Evolutionary conservation across 1,284 basidiomycete species (phyloP).

Genomic region (Ganoderma meredithae): DNA sequence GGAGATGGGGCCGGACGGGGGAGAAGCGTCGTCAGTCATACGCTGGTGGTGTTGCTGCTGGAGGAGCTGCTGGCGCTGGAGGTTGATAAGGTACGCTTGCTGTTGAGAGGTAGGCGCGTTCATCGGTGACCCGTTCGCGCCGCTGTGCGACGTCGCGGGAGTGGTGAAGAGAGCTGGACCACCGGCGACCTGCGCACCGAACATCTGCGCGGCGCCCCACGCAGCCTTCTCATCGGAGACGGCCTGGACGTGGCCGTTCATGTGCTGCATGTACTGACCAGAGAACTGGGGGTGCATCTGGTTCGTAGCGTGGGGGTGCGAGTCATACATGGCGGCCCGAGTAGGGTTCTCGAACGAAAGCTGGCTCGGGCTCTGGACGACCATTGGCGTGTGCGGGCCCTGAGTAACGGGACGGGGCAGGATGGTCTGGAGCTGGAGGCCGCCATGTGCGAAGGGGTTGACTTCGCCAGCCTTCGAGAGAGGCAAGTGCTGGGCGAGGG

Average conservation of each 20-base stretch:
- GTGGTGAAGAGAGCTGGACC: slow-evolving; percentile 46
- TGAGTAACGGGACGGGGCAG: slow-evolving; percentile 38
- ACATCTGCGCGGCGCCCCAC: slow-evolving; percentile 40
- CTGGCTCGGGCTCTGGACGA: slow-evolving; percentile 42
- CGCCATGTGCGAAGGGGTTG: slow-evolving; percentile 42
- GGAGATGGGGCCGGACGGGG: slow-evolving; percentile 43
- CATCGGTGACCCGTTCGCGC: slow-evolving; percentile 28
- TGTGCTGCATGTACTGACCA: slow-evolving; percentile 37
- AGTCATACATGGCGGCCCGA: slow-evolving; percentile 45
- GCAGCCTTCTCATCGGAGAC: slow-evolving; percentile 35
- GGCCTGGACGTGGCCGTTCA: slow-evolving; percentile 24
- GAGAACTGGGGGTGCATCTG: slow-evolving; percentile 34
- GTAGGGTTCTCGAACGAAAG: slow-evolving; percentile 48
- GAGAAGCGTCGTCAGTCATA: slow-evolving; percentile 48
- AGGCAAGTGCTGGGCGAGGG: slow-evolving; percentile 30
- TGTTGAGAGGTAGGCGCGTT: slow-evolving; percentile 34
- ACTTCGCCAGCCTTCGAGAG: slow-evolving; percentile 33
- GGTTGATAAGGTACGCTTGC: slow-evolving; percentile 42
- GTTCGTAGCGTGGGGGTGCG: slow-evolving; percentile 32
- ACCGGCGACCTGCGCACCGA: slow-evolving; percentile 40
- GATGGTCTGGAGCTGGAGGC: slow-evolving; percentile 42
- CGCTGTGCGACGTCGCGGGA: slow-evolving; percentile 42
- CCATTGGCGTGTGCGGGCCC: slow-evolving; percentile 40
- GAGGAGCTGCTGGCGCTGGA: slow-evolving; percentile 45
- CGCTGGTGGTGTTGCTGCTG: slow-evolving; percentile 24